phyloP scores from a whole-genome alignment of 805 yeast species.

The Saturnispora besseyi region DNA sequence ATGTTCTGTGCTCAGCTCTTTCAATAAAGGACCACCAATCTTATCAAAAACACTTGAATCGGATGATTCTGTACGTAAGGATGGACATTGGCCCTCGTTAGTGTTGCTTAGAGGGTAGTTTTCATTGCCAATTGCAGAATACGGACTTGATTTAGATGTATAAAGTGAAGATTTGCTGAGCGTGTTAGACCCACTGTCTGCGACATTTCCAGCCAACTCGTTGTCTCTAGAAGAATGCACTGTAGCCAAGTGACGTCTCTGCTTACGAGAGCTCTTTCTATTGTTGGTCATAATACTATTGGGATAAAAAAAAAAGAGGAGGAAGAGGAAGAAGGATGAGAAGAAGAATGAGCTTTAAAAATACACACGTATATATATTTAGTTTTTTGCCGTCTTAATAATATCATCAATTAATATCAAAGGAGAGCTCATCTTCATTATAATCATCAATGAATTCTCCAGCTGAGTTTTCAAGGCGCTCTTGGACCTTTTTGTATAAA shows the following conservation, averaged over 20 bases:
- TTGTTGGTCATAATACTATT: not conserved
- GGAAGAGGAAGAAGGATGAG: too few relatives aligned
- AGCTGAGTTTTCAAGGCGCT: not conserved
- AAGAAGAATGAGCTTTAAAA: not conserved
- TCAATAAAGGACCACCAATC: not conserved
- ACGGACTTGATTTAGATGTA: not conserved
- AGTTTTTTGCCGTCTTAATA: not conserved
- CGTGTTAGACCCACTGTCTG: not conserved
- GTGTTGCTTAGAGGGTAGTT: not conserved
- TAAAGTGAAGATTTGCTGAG: not conserved
- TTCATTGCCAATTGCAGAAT: not conserved
- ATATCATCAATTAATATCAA: not conserved
- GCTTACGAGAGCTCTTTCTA: not conserved
- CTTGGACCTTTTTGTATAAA: conserved; percentile 48
- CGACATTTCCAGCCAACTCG: not conserved
- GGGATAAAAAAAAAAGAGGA: not conserved
- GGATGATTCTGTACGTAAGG: not conserved
- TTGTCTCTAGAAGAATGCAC: not conserved
- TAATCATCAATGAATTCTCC: not conserved
- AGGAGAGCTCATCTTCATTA: not conserved
- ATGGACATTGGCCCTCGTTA: not conserved
- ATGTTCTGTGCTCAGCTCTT: not conserved
- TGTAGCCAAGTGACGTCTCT: not conserved
- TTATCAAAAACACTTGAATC: not conserved
- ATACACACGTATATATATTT: not conserved